Conservation (phyloP, 2,329 filamentous ascomycete genomes). For the Ophiognomonia clavigignenti-juglandacearum region DNA sequence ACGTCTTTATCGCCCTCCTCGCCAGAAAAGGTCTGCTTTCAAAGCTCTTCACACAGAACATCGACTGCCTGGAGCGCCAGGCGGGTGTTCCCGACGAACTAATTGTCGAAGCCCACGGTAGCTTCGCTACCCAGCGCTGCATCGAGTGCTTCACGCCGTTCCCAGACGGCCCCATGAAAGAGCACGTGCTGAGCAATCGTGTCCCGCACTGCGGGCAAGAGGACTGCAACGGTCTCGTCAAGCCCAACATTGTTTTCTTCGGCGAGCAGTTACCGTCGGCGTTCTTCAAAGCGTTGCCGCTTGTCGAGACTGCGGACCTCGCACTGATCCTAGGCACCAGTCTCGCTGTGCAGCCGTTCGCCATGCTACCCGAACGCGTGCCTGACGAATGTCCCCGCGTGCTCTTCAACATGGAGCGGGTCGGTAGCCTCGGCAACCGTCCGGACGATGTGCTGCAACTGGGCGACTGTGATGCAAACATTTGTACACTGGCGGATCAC, state of each 20-base stretch:
- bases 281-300: constrained; percentile 56
- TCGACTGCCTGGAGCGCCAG: constrained; percentile 86
- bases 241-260: constrained; percentile 94
- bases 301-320: constrained; percentile 39
- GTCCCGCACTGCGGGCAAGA: constrained; percentile 64
- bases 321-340: constrained; percentile 69
- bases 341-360: constrained; percentile 83
- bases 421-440: constrained; percentile 71
- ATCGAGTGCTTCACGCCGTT: constrained; percentile 78
- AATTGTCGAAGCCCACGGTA: constrained; percentile 92
- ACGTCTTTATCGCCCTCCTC: constrained; percentile 82
- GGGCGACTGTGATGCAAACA: constrained; percentile 77
- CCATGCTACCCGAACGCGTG: constrained; percentile 66
- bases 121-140: constrained; percentile 86
- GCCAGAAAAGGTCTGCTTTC: constrained; percentile 72
- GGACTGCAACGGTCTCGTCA: constrained; percentile 73
- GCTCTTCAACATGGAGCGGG: constrained; percentile 80
- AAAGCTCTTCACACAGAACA: constrained; percentile 95
- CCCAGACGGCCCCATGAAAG: constrained; percentile 68
- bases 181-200: constrained; percentile 59
- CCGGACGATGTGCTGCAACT: constrained; percentile 81
- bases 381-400: constrained; percentile 64
- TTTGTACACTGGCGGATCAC: constrained; percentile 71
- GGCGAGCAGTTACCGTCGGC: constrained; percentile 57
- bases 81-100: constrained; percentile 77